Evolutionary conservation across 2,329 filamentous ascomycete species (phyloP).

Genomic region (Penicillium glabrum): DNA sequence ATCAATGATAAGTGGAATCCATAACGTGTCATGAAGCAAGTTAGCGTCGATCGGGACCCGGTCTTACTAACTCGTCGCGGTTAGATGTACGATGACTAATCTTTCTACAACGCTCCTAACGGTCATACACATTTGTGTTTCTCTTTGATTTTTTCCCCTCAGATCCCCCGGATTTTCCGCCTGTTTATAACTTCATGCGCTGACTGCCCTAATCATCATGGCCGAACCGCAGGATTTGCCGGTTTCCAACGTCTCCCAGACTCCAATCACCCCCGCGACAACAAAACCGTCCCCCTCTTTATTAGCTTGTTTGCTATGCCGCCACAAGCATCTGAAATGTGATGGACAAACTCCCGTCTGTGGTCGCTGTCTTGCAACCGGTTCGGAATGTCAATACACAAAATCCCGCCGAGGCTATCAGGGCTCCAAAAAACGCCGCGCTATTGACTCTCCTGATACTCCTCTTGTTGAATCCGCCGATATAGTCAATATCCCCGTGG

Average conservation of each 20-base stretch:
- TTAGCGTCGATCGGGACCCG: neutral
- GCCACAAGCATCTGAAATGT: constrained; percentile 71
- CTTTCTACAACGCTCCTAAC: neutral
- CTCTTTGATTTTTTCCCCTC: neutral
- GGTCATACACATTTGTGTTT: neutral
- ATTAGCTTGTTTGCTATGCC: constrained; percentile 50
- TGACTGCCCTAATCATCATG: constrained; percentile 19
- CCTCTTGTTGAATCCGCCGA: constrained; percentile 51
- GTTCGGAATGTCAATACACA: constrained; percentile 67
- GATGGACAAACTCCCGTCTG: constrained; percentile 67
- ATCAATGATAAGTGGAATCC: neutral
- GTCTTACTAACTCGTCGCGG: neutral
- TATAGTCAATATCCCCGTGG: constrained; percentile 39
- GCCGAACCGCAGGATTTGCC: constrained; percentile 16
- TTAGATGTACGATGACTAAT: neutral
- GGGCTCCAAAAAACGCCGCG: constrained; percentile 55
- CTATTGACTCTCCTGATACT: constrained; percentile 27
- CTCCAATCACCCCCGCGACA: neutral
- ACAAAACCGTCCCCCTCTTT: constrained; percentile 34
- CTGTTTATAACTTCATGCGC: neutral
- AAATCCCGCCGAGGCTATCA: constrained; percentile 75
- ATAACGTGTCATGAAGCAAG: constrained; percentile 3
- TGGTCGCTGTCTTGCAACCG: constrained; percentile 61
- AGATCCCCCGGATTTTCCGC: neutral
- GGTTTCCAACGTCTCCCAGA: constrained; percentile 14